phyloP scores from a whole-genome alignment of 2,329 filamentous ascomycete genomes.

The Apiospora koreana region DNA sequence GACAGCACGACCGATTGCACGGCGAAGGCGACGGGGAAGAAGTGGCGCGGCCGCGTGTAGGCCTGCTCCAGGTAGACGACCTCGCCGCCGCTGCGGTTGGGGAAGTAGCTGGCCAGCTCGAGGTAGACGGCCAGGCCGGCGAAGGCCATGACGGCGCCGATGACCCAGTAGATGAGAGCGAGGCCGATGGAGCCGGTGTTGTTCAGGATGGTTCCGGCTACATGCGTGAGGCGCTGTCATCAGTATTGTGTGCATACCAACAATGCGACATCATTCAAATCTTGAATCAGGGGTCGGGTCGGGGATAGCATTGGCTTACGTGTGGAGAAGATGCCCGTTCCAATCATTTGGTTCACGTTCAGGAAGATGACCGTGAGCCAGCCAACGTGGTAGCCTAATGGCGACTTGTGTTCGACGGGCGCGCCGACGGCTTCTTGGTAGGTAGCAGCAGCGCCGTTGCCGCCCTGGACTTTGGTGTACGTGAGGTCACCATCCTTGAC shows the following conservation, averaged over 20 bases:
- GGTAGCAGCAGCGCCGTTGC: constrained; percentile 47
- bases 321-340: constrained; percentile 58
- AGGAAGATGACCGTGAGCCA: constrained; percentile 58
- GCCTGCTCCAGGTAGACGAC: constrained; percentile 62
- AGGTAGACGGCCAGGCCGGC: constrained; percentile 53
- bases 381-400: constrained; percentile 61
- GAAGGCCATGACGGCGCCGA: constrained; percentile 50
- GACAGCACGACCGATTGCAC: constrained; percentile 57
- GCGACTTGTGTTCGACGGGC: constrained; percentile 59
- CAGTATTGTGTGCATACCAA: not conserved
- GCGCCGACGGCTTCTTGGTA: constrained; percentile 64
- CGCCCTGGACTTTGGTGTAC: constrained; percentile 27
- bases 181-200: constrained; percentile 55
- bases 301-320: constrained; percentile 21
- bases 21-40: constrained; percentile 57
- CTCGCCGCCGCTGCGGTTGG: constrained; percentile 56
- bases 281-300: not conserved
- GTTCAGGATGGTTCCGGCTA: constrained; percentile 49
- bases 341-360: constrained; percentile 63
- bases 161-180: constrained; percentile 54
- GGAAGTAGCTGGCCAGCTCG: constrained; percentile 57
- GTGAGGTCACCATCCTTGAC: constrained; percentile 29
- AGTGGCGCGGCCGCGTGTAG: constrained; percentile 56
- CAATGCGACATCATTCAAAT: not conserved
- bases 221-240: not conserved